Conservation (phyloP, 192 early-diverging fungal genomes). For the Pilobolus umbonatus region DNA sequence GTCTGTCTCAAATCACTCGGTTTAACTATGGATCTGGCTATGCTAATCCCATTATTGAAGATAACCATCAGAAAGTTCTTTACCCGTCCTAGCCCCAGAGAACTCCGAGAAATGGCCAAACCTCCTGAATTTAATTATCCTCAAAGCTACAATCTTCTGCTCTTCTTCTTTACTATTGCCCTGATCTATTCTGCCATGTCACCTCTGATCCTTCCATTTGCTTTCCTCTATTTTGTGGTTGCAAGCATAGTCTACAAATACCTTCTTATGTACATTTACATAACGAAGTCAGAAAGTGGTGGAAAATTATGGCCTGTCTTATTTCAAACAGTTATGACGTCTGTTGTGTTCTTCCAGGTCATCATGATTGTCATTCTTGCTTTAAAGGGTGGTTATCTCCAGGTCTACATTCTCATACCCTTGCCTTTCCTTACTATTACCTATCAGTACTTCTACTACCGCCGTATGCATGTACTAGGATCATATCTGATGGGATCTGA, state of each 20-base stretch:
- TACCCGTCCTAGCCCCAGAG: conserved; percentile 61
- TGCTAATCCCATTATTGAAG: conserved; percentile 51
- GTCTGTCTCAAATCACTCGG: conserved; percentile 61
- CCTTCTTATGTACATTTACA: conserved; percentile 68
- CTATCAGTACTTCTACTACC: conserved; percentile 44
- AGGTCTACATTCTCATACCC: conserved; percentile 51
- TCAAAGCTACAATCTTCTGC: conserved; percentile 57
- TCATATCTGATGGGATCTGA: conserved; percentile 11
- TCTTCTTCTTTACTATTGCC: conserved; percentile 71
- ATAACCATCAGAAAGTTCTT: conserved; percentile 48
- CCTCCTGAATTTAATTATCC: conserved; percentile 73
- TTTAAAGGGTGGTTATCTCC: conserved; percentile 41
- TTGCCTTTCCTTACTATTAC: conserved; percentile 56
- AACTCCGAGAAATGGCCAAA: conserved; percentile 57
- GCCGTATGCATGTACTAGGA: conserved; percentile 27
- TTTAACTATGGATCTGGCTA: conserved; percentile 65
- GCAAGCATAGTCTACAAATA: conserved; percentile 72
- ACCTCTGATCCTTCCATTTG: conserved; percentile 66
- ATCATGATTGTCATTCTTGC: conserved; percentile 59
- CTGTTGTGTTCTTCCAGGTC: conserved; percentile 65
- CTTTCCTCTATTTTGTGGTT: conserved; percentile 54
- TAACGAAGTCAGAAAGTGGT: conserved; percentile 67
- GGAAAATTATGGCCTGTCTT: conserved; percentile 68
- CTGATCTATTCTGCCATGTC: conserved; percentile 70
- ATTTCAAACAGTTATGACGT: conserved; percentile 59